Evolutionary conservation across 352 stramenopile species (phyloP), one percentile per base, ranked within the genome.

Genomic region (Pythium sukuiense): DNA sequence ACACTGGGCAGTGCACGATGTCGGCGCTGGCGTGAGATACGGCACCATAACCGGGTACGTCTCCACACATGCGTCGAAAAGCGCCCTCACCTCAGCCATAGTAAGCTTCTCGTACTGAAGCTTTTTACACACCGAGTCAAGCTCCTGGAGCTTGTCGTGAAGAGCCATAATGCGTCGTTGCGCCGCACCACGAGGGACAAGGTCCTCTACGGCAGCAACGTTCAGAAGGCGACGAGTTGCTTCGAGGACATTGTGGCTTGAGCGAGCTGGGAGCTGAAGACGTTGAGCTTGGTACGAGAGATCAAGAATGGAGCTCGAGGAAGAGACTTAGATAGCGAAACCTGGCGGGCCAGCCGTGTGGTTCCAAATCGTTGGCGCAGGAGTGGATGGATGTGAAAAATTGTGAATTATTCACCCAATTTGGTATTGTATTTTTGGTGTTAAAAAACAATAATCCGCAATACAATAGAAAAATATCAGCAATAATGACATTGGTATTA

Each of bases 191-290:
- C 60, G 65, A 14, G 62, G 66, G 2, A 74, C 61, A 16, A 62
- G 16, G 1, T 77, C 71, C 16, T 77, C 66, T 6, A 72, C 64
- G 1, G 64, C 69, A 2, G 46, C 32, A 9, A 77, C 60, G 26
- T 39, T 29, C n/a, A n/a, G n/a, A n/a, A n/a, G n/a, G n/a, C n/a
- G n/a, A n/a, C n/a, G n/a, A n/a, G n/a, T n/a, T n/a, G n/a, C n/a
- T n/a, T n/a, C n/a, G n/a, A n/a, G 16, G n/a, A 41, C 18, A 61
- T 49, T 18, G 65, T n/a, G 57, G 63, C 65, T 65, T 30, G 63
- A 57, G 37, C 37, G 63, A 62, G 8, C 41, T 13, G 12, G 53
- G 55, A 20, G 67, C 62, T 52, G 33, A 58, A 74, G 20, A 74
- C 65, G 37, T 71, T 74, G 54, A 62, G 67, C 9, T 59, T 27